These are phyloP conservation scores for Knoxdaviesia proteae DNA, from an alignment of 2,329 filamentous ascomycete genomes.

Conservation along the genomic window DNA sequence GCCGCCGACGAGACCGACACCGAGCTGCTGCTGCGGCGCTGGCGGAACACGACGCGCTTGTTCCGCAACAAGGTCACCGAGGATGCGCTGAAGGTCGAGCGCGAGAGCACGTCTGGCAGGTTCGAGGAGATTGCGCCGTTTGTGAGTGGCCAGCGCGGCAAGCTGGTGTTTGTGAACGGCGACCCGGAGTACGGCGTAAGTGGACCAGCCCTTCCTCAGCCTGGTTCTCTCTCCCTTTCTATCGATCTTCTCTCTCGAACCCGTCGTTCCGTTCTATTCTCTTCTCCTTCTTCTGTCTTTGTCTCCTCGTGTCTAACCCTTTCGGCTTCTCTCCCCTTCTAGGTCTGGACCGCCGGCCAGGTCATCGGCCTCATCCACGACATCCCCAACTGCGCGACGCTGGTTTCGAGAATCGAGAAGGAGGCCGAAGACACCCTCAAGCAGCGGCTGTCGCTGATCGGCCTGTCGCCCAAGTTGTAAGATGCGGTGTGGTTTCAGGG, in stretches of 20 bases:
- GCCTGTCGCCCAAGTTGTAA: slow-evolving; percentile 37
- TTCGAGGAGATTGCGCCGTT: slow-evolving; percentile 74
- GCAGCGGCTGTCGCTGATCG: slow-evolving; percentile 34
- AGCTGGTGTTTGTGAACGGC: slow-evolving; percentile 80
- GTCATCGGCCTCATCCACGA: slow-evolving; percentile 81
- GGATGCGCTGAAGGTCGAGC: slow-evolving; percentile 65
- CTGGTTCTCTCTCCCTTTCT: background rate
- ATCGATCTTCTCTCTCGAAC: background rate
- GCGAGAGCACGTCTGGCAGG: slow-evolving; percentile 61
- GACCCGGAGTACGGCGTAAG: slow-evolving; percentile 77
- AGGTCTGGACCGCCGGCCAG: slow-evolving; percentile 95
- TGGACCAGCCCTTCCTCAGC: slow-evolving; percentile 8
- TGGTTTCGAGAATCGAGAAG: slow-evolving; percentile 54
- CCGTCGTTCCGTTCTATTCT: background rate
- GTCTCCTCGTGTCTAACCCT: slow-evolving; percentile 3
- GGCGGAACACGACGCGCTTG: slow-evolving; percentile 79
- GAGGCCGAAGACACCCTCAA: slow-evolving; percentile 49
- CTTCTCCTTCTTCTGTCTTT: slow-evolving; percentile 1
- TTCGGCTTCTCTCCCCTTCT: slow-evolving; percentile 6
- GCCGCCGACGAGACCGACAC: slow-evolving; percentile 79
- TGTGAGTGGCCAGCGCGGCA: slow-evolving; percentile 77
- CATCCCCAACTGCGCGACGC: slow-evolving; percentile 51
- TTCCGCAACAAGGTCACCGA: slow-evolving; percentile 79
- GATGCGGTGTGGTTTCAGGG: slow-evolving; percentile 1
- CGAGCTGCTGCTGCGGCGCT: slow-evolving; percentile 65